These are phyloP conservation scores for Penicillium subrubescens DNA, from an alignment of 495 filamentous ascomycete species.

Conservation along the genomic window DNA sequence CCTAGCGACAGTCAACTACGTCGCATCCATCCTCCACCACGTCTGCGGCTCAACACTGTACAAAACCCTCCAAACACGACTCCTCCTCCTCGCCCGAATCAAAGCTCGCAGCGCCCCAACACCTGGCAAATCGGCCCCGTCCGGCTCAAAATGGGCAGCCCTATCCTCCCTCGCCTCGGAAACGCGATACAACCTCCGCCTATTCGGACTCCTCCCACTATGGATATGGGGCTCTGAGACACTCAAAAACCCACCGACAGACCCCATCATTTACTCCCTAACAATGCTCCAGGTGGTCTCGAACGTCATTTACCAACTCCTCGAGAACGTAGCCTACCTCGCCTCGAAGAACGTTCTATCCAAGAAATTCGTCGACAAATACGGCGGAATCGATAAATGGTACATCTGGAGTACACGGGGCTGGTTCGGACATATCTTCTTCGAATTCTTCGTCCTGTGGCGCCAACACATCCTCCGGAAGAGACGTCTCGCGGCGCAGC, in stretches of 20 bases:
- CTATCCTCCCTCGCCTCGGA: slow-evolving; percentile 64
- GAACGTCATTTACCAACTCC: slow-evolving; percentile 69
- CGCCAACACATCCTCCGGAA: slow-evolving; percentile 48
- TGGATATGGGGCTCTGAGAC: slow-evolving; percentile 69
- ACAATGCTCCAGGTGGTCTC: slow-evolving; percentile 67
- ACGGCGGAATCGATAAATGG: slow-evolving; percentile 55
- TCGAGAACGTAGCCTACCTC: slow-evolving; percentile 86
- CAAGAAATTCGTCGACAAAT: slow-evolving; percentile 55
- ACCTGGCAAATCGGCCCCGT: slow-evolving; percentile 24
- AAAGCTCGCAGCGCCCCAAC: slow-evolving; percentile 18
- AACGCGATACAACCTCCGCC: slow-evolving; percentile 71
- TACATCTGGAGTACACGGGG: slow-evolving; percentile 75
- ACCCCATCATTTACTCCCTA: slow-evolving; percentile 51
- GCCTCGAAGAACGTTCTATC: slow-evolving; percentile 58
- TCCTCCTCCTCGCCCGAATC: slow-evolving; percentile 43
- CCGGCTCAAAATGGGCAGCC: slow-evolving; percentile 49
- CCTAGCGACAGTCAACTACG: slow-evolving; percentile 43
- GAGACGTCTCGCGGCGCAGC: slow-evolving; percentile 23
- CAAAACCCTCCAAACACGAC: slow-evolving; percentile 37
- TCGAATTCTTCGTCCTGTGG: slow-evolving; percentile 70
- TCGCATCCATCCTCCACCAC: slow-evolving; percentile 44
- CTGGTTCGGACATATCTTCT: slow-evolving; percentile 76
- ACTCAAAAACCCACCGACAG: slow-evolving; percentile 49
- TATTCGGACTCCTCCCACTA: slow-evolving; percentile 78
- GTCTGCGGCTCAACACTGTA: slow-evolving; percentile 42